phyloP scores from a whole-genome alignment of 2,329 filamentous ascomycete species.

The Helotiales sp. region DNA sequence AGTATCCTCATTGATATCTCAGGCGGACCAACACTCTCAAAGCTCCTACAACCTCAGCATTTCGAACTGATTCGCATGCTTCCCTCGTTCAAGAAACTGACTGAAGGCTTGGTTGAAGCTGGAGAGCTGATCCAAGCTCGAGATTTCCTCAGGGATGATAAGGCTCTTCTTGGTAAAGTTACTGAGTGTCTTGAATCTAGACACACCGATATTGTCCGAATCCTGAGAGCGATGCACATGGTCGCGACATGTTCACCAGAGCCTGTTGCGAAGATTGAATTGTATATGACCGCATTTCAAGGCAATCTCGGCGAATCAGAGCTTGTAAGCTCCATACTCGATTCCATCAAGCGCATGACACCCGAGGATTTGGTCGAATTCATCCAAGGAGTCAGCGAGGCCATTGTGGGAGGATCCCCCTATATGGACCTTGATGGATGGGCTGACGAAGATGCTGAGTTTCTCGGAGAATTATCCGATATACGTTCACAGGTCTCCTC shows the following conservation, averaged over 20 bases:
- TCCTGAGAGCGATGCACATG: constrained; percentile 57
- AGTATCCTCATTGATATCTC: constrained; percentile 62
- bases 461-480: constrained; percentile 29
- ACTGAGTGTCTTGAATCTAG: constrained; percentile 43
- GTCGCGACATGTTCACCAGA: constrained; percentile 42
- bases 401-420: constrained; percentile 31
- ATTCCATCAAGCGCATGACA: constrained; percentile 63
- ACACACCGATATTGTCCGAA: constrained; percentile 47
- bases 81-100: constrained; percentile 66
- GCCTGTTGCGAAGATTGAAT: constrained; percentile 44
- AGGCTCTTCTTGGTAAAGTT: constrained; percentile 53
- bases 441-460: constrained; percentile 38
- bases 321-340: constrained; percentile 51
- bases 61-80: constrained; percentile 70
- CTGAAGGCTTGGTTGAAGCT: constrained; percentile 55
- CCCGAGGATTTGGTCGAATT: constrained; percentile 54
- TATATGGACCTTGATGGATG: constrained; percentile 38
- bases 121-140: constrained; percentile 52
- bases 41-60: constrained; percentile 60
- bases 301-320: constrained; percentile 58
- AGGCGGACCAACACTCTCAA: constrained; percentile 40
- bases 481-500: constrained; percentile 53
- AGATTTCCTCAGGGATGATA: constrained; percentile 64
- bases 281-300: constrained; percentile 66
- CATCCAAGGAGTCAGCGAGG: constrained; percentile 49